Conservation (phyloP, 495 filamentous ascomycete genomes). For the Daldinia loculata region DNA sequence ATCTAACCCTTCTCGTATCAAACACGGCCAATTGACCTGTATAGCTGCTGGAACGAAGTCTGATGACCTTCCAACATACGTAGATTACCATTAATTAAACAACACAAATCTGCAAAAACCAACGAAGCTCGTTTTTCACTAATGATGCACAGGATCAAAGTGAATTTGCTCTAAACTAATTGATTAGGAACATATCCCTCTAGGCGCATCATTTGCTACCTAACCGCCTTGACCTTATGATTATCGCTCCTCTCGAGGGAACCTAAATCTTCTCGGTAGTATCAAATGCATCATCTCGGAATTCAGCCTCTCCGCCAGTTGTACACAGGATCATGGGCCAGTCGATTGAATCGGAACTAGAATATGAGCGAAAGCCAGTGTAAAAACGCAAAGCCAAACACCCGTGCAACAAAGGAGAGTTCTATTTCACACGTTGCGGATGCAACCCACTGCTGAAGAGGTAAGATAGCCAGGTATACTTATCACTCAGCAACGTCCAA, state of each 20-base stretch:
- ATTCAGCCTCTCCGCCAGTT: slow-evolving; percentile 19
- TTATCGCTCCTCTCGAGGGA: slow-evolving; percentile 16
- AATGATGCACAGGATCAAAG: not conserved
- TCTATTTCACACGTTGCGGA: slow-evolving; percentile 24
- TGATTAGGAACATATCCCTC: slow-evolving; percentile 15
- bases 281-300: slow-evolving; percentile 23
- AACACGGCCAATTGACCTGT: not conserved
- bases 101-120: not conserved
- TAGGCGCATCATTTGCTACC: slow-evolving; percentile 19
- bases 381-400: slow-evolving; percentile 47
- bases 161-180: slow-evolving; percentile 24
- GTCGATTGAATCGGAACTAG: slow-evolving; percentile 49
- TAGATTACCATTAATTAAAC: not conserved
- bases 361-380: slow-evolving; percentile 43
- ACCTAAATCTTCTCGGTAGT: slow-evolving; percentile 12
- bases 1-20: not conserved
- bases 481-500: slow-evolving; percentile 91
- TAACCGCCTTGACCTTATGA: slow-evolving; percentile 13
- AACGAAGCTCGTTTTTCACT: not conserved
- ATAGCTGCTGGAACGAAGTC: not conserved
- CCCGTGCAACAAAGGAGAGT: slow-evolving; percentile 34
- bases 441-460: slow-evolving; percentile 27
- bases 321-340: slow-evolving; percentile 14
- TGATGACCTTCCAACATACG: not conserved
- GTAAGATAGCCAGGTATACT: slow-evolving; percentile 33